Conservation (phyloP, 345 rosid genomes). For the Jatropha curcas region DNA sequence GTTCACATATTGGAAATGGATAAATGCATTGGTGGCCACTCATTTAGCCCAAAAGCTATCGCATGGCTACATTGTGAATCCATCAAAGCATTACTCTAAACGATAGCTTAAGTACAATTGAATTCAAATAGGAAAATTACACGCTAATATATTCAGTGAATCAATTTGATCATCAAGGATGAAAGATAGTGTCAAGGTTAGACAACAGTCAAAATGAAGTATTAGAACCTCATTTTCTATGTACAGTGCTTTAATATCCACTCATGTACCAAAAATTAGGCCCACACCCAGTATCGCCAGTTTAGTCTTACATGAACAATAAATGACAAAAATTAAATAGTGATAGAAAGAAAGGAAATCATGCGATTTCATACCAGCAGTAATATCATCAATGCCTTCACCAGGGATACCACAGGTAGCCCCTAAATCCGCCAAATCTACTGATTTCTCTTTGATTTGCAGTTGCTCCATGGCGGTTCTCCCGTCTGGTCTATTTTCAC, state of each 20-base stretch:
- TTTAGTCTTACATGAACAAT: neutral
- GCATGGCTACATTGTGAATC: neutral
- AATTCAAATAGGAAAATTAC: neutral
- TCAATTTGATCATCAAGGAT: neutral
- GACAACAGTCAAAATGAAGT: neutral
- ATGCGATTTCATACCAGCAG: conserved; percentile 23
- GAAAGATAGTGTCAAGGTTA: neutral
- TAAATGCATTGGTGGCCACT: neutral
- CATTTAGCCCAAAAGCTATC: neutral
- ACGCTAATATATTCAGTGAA: neutral
- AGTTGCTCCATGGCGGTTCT: neutral
- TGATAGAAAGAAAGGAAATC: neutral
- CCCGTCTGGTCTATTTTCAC: neutral
- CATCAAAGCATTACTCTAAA: too few species aligned
- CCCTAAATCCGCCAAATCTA: neutral
- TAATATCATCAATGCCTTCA: conserved; percentile 16
- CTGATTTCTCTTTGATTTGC: neutral
- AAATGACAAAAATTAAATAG: neutral
- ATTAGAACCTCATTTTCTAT: neutral
- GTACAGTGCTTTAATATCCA: too few species aligned
- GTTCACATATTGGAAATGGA: neutral
- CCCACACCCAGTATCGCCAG: neutral
- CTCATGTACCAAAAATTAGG: neutral
- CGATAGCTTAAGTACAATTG: neutral
- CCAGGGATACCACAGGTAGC: neutral